These are phyloP conservation scores for Seminavis robusta DNA, from an alignment of 108 stramenopile genomes.

Conservation along the genomic window DNA sequence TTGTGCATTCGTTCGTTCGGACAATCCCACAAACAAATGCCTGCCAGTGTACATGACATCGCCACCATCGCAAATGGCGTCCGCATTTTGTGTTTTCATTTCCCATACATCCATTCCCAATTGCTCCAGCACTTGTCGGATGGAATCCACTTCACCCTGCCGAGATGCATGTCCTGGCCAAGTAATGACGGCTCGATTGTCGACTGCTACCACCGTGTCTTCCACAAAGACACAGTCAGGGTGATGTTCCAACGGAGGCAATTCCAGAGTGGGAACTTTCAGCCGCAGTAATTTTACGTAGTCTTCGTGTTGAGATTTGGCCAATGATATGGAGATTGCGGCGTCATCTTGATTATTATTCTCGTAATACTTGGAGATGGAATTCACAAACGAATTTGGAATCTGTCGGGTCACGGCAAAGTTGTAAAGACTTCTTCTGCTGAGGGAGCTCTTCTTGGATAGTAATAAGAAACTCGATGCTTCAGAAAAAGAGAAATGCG, in stretches of 20 bases:
- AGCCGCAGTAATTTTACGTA: constrained; percentile 37
- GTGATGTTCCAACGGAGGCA: constrained; percentile 43
- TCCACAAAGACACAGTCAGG: constrained; percentile 79
- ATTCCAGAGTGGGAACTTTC: constrained; percentile 35
- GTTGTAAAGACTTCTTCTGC: no score
- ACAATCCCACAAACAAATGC: constrained; percentile 68
- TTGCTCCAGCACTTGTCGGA: constrained; percentile 25
- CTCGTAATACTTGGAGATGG: constrained; percentile 28
- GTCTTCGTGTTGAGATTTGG: constrained; percentile 34
- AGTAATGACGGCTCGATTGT: constrained; percentile 43
- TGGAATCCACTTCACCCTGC: constrained; percentile 53
- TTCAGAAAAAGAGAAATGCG: no score
- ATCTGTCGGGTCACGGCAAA: constrained; percentile 50
- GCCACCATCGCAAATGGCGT: constrained; percentile 58
- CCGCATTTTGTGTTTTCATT: constrained; percentile 27
- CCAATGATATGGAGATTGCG: constrained; percentile 15
- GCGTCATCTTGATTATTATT: constrained; percentile 1
- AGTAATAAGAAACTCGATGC: no score
- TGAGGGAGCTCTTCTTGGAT: no score
- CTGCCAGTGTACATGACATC: constrained; percentile 63
- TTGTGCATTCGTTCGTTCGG: constrained; percentile 47
- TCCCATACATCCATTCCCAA: constrained; percentile 41
- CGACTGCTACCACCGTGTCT: constrained; percentile 60
- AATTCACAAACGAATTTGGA: constrained; percentile 45
- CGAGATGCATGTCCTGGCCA: constrained; percentile 47